Evolutionary conservation across 148 eudicot genomes (phyloP), one percentile per base, ranked within the genome.

Genomic region (Rhododendron ferrugineum): DNA sequence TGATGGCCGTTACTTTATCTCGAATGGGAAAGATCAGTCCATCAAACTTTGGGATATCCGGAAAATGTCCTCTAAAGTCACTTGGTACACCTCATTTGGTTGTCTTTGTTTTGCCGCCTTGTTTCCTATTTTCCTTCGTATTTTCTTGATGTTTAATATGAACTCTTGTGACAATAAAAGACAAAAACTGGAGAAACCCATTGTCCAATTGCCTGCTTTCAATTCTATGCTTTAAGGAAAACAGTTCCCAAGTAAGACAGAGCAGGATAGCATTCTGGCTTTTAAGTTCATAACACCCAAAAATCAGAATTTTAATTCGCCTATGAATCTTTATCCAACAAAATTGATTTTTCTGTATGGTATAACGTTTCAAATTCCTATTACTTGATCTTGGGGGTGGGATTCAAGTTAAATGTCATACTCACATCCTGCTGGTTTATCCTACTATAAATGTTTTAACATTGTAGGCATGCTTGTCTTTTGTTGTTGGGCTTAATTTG

Each of bases 1-100:
- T 78, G 99, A 96, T 89, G 99, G 99, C 49, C 97, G 98, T 37
- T 92, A 96, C 85, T 91, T 96, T n/a, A 96, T 96, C 68, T 96
- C 98, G 70, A 96, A 96, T 89, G 99, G 98, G 64, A 96, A 96
- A 91, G 99, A 96, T 84, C 99, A 96, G 88, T 74, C 92, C 72
- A 91, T 91, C 73, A 96, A 96, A 85, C 92, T 96, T 42, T 96
- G 99, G 99, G 99, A 96, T 85, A 94, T 95, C 50, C 87, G 99
- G 74, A 96, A 93, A 89, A 95, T 96, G 98, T 91, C 98, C 60
- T 86, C 93, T 82, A 93, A 91, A 44, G 68, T 80, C 83, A 44
- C 84, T 60, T 66, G 91, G 98, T 94, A 93, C 74, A 89, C 86
- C 78, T 84, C 10, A 30, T 72, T 82, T 44, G 22, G 52, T 73